Base-by-base conservation (phyloP, 73 alveolate genomes). In the Paramecium sexaurelia region DNA sequence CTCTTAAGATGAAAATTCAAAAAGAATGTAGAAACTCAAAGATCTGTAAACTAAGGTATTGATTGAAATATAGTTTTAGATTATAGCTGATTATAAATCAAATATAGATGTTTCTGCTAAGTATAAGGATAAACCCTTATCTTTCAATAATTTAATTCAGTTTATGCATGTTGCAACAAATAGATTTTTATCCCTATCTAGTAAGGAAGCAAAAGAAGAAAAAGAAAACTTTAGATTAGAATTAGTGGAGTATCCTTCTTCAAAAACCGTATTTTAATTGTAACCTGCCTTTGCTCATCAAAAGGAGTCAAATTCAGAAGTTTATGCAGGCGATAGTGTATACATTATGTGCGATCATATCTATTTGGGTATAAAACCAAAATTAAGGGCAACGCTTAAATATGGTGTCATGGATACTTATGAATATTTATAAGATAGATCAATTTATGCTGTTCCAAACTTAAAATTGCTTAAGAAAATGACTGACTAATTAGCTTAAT, bases 301-400 rank as follows among this genome's bases (percentile, higher is more conserved):
- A 78, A 22, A 41, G 20, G 43, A 37, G 19, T 37, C 68, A 45
- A 39, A 78, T 41, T 24, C 90, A 19, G 43, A 29, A 33, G 55
- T 78, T 15, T 78, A 39, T 43, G 75, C 90, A 9, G 90, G 90
- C 1, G 90, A 78, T 78, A 78, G 90, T 78, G 90, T 78, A 7
- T 78, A 78, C 22, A 78, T 78, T 13, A 24, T 24, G 40, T 78
- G 90, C 24, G 40, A 78, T 22, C 68, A 78, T 24, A 43, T 78
- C 11, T 78, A 78, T 43, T 78, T 40, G 36, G 90, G 90, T 7
- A 78, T 78, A 9, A 78, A 41, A 19, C 90, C 90, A 11, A 78
- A 78, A 40, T 22, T 78, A 40, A 37, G 73, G 1, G 90, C 90
- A 9, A 37, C 90, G 2, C 41, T 78, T 37, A 78, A 43, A 9